These are phyloP conservation scores for Fagopyrum tataricum DNA, from an alignment of 148 eudicot genomes.

Conservation along the genomic window DNA sequence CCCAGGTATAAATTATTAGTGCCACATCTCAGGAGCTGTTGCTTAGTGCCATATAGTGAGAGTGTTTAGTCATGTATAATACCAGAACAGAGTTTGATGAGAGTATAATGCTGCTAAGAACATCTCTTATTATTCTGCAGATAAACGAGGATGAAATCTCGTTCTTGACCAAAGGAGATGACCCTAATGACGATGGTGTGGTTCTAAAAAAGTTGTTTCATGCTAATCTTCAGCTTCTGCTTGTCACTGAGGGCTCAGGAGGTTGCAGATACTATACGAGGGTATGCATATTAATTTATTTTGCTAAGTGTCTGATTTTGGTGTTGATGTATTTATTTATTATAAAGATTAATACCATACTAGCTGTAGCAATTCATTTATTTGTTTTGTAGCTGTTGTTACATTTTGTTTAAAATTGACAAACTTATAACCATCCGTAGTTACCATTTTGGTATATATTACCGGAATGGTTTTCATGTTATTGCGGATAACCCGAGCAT, in stretches of 20 bases:
- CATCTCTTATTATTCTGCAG: constrained; percentile 27
- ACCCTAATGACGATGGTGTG: constrained; percentile 63
- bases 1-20: background rate
- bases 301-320: no score
- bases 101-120: background rate
- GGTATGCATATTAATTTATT: constrained; percentile 23
- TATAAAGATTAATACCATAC: no score
- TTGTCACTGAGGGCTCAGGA: constrained; percentile 73
- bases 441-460: no score
- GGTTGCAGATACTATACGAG: constrained; percentile 83
- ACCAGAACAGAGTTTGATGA: constrained; percentile 5
- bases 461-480: no score
- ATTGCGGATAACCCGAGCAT: no score
- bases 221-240: constrained; percentile 69
- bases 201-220: constrained; percentile 74
- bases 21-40: background rate
- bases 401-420: no score
- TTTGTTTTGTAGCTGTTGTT: no score
- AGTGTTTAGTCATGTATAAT: background rate
- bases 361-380: no score
- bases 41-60: background rate
- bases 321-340: no score
- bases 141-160: constrained; percentile 84
- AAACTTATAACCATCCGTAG: no score
- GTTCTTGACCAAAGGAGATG: constrained; percentile 70